A percentile compares a stretch with the other conserved stretches of the same genome.
Conservation (phyloP, 2,329 filamentous ascomycete genomes). For the Xylaria arbuscula region DNA sequence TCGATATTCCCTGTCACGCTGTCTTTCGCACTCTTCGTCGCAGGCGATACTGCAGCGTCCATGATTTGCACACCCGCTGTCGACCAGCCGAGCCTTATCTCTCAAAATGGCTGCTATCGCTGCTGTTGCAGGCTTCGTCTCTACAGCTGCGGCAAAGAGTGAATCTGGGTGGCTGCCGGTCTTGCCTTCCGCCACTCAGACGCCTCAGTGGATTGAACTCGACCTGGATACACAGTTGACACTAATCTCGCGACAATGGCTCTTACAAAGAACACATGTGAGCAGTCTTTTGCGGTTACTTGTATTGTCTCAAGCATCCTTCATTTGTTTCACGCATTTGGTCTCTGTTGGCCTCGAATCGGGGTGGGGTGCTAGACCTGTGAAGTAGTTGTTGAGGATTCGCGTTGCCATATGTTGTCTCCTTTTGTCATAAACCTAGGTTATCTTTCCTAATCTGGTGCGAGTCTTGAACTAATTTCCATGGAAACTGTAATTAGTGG, state of each 20-base stretch:
- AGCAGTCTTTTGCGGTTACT: constrained; percentile 41
- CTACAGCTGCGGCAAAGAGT: constrained; percentile 57
- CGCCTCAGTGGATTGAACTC: constrained; percentile 52
- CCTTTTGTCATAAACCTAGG: not conserved
- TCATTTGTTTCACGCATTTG: not conserved
- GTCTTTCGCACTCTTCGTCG: constrained; percentile 38
- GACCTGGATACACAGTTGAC: constrained; percentile 52
- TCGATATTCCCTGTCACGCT: constrained; percentile 24
- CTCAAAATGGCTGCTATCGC: constrained; percentile 65
- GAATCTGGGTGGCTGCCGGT: constrained; percentile 53
- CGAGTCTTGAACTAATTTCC: constrained; percentile 42
- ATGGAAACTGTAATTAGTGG: constrained; percentile 34
- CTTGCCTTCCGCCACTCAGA: constrained; percentile 49
- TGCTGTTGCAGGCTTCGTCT: constrained; percentile 57
- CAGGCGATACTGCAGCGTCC: constrained; percentile 55
- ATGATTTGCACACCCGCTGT: constrained; percentile 62
- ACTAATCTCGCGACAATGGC: constrained; percentile 57
- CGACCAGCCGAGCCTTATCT: constrained; percentile 58
- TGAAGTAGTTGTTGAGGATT: constrained; percentile 1
- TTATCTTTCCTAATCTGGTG: not conserved
- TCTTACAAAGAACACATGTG: constrained; percentile 51
- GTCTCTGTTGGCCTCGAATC: constrained; percentile 4
- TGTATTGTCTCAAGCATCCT: constrained; percentile 8
- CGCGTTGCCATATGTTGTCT: not conserved
- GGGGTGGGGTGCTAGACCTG: not conserved